Base-by-base conservation (phyloP, 2,329 filamentous ascomycete genomes). In the Daldinia sp. region DNA sequence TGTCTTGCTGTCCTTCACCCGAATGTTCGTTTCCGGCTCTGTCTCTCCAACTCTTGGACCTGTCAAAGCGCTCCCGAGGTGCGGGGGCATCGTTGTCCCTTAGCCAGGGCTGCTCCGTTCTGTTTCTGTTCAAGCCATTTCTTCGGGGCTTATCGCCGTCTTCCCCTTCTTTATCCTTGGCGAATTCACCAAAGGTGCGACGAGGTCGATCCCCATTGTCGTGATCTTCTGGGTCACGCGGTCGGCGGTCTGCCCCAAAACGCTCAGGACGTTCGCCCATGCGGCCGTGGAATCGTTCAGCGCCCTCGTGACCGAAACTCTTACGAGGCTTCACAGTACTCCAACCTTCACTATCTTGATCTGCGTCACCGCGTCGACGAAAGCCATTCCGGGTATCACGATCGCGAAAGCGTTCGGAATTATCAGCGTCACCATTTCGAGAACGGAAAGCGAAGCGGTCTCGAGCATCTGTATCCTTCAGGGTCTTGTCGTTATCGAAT, bases 61-160 rank as follows among this genome's bases (percentile, higher is more conserved):
- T 81, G 66, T 87, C 85, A 60, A 85, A 85, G 45, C 84, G 84
- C 68, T 87, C 84, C 37, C 83, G 82, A 72, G 77, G 68, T 2
- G 72, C 63, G 32, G 71, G 48, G 6, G 68, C 68, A 19, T 78
- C 75, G 32, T 76, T 80, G 50, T 88, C 87, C 73, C 87, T 89
- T 74, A 88, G 89, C 93, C 91, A 96, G n/a, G 88, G 87, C 61
- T 88, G 82, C 63, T 89, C 92, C 50, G 88, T 82, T 76, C 88
- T 88, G 66, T 83, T 87, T 72, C 91, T 86, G 59, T 81, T 83
- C 45, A 84, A 80, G 23, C 87, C 87, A 72, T 91, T 91, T 68
- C 89, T 87, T 63, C 87, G 85, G 56, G 82, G 79, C 29, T 79
- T 81, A 25, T 86, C 85, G 59, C 73, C 72, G 10, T 83, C 83